phyloP scores from a whole-genome alignment of 2,329 filamentous ascomycete genomes.

The Escovopsis sp. region DNA sequence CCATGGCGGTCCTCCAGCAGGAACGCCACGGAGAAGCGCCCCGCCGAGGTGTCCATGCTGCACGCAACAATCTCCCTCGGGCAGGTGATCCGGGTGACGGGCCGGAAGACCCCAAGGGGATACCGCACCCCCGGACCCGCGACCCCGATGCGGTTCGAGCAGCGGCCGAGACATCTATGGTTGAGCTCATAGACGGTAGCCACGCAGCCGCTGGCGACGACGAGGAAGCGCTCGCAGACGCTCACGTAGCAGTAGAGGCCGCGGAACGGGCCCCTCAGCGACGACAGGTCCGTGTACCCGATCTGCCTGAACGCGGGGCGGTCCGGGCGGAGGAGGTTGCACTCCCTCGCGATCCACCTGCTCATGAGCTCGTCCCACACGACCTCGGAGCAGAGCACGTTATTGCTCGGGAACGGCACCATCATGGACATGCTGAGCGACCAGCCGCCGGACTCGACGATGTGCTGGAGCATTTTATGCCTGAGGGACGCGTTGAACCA shows the following conservation, averaged over 20 bases:
- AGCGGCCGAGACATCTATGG: slow-evolving; percentile 18
- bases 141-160: slow-evolving; percentile 13
- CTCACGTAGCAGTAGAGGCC: slow-evolving; percentile 34
- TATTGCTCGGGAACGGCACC: slow-evolving; percentile 9
- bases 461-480: slow-evolving; percentile 30
- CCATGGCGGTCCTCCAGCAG: slow-evolving; percentile 46
- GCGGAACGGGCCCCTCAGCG: slow-evolving; percentile 12
- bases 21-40: slow-evolving; percentile 40
- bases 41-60: slow-evolving; percentile 46
- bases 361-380: slow-evolving; percentile 22
- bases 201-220: slow-evolving; percentile 36
- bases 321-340: slow-evolving; percentile 10
- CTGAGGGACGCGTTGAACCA: slow-evolving; percentile 48
- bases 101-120: slow-evolving; percentile 19
- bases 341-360: slow-evolving; percentile 28
- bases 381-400: slow-evolving; percentile 6
- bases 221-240: slow-evolving; percentile 41
- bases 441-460: slow-evolving; percentile 43
- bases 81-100: slow-evolving; percentile 39
- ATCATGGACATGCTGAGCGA: slow-evolving; percentile 22
- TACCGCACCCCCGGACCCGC: slow-evolving; percentile 11
- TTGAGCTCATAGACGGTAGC: slow-evolving; percentile 40
- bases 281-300: slow-evolving; percentile 21
- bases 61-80: slow-evolving; percentile 41
- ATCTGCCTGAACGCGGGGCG: slow-evolving; percentile 18